These are phyloP conservation scores for Schizopora paradoxa DNA, from an alignment of 1,284 basidiomycete species.

Conservation along the genomic window DNA sequence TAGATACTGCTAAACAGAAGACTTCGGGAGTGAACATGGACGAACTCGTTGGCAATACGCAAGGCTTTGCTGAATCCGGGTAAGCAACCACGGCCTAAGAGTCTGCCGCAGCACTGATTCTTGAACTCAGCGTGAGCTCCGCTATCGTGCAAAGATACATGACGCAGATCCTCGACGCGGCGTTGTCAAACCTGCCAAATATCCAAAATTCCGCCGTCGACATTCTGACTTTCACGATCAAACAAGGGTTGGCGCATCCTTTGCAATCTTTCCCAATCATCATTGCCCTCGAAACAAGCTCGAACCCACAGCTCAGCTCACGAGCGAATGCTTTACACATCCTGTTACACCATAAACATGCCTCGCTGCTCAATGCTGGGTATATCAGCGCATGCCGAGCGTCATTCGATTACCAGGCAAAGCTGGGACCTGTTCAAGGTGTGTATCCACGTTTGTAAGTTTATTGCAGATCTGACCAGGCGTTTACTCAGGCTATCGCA, in stretches of 20 bases:
- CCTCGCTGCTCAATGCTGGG: slow-evolving; percentile 82
- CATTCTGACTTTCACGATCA: slow-evolving; percentile 87
- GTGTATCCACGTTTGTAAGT: slow-evolving; percentile 2
- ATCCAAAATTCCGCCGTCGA: slow-evolving; percentile 87
- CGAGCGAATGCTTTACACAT: slow-evolving; percentile 81
- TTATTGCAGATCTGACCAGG: not conserved
- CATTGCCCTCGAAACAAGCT: slow-evolving; percentile 87
- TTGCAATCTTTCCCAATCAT: slow-evolving; percentile 90
- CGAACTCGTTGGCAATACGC: slow-evolving; percentile 90
- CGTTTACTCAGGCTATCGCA: slow-evolving; percentile 51
- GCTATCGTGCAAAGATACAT: slow-evolving; percentile 92
- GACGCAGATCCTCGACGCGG: slow-evolving; percentile 74
- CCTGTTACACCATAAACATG: slow-evolving; percentile 84
- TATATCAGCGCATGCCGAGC: slow-evolving; percentile 75
- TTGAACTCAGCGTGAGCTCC: slow-evolving; percentile 83
- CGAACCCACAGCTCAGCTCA: slow-evolving; percentile 53
- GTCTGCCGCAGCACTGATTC: no score
- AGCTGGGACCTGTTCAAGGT: slow-evolving; percentile 34
- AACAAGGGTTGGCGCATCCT: slow-evolving; percentile 94
- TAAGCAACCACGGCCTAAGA: slow-evolving; percentile 38
- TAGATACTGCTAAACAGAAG: no score
- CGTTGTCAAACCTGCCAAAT: slow-evolving; percentile 61
- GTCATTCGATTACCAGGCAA: slow-evolving; percentile 81
- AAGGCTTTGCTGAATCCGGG: slow-evolving; percentile 94
- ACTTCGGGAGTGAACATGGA: slow-evolving; percentile 76